These are phyloP conservation scores for Solanum verrucosum DNA, from an alignment of 257 asterid genomes.

Conservation along the genomic window DNA sequence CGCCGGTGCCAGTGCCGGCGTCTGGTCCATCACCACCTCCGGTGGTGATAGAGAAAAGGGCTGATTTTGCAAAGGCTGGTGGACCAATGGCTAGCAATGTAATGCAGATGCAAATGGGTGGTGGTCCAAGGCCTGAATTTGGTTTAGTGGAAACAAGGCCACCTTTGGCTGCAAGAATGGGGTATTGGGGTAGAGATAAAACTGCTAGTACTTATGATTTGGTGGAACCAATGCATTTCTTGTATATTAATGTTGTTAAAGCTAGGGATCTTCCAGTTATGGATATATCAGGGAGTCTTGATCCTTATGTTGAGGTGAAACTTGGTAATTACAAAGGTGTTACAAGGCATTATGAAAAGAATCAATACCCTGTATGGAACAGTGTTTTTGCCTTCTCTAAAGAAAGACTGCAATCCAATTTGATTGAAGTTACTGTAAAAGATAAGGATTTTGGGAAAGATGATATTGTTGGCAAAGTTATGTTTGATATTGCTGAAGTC, in stretches of 20 bases:
- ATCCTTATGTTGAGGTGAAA: conserved; percentile 84
- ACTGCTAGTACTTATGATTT: conserved; percentile 84
- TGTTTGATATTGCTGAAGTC: conserved; percentile 55
- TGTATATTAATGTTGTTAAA: conserved; percentile 56
- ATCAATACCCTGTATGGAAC: conserved; percentile 64
- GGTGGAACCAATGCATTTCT: conserved; percentile 79
- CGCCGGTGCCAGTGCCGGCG: conserved; percentile 8
- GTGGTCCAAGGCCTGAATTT: conserved; percentile 60
- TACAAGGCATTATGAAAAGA: conserved; percentile 67
- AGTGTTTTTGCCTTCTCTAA: conserved; percentile 65
- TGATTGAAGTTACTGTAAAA: conserved; percentile 55
- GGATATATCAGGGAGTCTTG: conserved; percentile 77
- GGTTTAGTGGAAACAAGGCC: conserved; percentile 81
- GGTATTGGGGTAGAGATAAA: conserved; percentile 91
- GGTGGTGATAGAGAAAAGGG: conserved; percentile 19
- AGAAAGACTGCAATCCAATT: conserved; percentile 60
- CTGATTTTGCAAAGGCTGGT: conserved; percentile 36
- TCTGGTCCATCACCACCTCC: conserved; percentile 26
- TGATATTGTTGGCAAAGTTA: conserved; percentile 68
- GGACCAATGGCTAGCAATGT: conserved; percentile 24
- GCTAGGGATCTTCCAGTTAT: conserved; percentile 74
- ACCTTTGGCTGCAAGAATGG: conserved; percentile 80
- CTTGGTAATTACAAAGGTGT: conserved; percentile 82
- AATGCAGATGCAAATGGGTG: conserved; percentile 55
- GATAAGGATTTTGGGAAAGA: conserved; percentile 75